phyloP scores from a whole-genome alignment of 148 eudicot species.

The Rhododendron griersonianum region DNA sequence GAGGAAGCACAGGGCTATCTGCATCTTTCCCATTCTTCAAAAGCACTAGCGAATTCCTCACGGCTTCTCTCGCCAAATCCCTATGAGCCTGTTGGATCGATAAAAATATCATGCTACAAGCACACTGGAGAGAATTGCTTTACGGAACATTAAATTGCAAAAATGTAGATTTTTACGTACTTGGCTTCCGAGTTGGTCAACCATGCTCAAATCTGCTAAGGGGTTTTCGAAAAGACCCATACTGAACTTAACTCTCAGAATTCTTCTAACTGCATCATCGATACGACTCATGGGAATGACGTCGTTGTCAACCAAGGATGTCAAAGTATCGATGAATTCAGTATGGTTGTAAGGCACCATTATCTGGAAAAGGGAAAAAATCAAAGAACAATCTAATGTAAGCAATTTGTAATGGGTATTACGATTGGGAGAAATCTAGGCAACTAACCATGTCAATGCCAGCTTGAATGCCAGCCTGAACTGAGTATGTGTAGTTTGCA shows the following conservation, averaged over 20 bases:
- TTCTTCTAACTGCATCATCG: slow-evolving; percentile 62
- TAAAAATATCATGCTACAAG: not conserved
- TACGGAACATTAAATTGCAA: not conserved
- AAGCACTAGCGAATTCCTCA: not conserved
- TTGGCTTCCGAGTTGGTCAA: slow-evolving; percentile 49
- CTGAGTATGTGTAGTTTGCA: slow-evolving; percentile 32
- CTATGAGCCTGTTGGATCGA: not conserved
- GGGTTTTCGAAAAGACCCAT: slow-evolving; percentile 69
- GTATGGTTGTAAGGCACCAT: slow-evolving; percentile 50
- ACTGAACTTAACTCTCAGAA: slow-evolving; percentile 53
- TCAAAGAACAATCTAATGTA: not conserved
- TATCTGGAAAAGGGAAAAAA: slow-evolving; percentile 11
- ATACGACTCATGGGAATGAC: slow-evolving; percentile 57
- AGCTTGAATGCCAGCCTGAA: slow-evolving; percentile 25
- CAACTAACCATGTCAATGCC: slow-evolving; percentile 43
- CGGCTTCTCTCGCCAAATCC: not conserved
- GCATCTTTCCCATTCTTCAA: slow-evolving; percentile 2
- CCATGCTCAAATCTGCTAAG: slow-evolving; percentile 44
- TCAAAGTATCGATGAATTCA: slow-evolving; percentile 44
- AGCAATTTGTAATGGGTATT: not conserved
- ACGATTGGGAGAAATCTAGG: not conserved
- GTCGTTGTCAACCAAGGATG: slow-evolving; percentile 37
- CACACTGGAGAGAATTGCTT: not conserved
- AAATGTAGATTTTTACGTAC: slow-evolving; percentile 12
- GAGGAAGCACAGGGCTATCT: not conserved